Evolutionary conservation across 2,329 filamentous ascomycete species (phyloP).

Genomic region (Exutisphaerella laricina): DNA sequence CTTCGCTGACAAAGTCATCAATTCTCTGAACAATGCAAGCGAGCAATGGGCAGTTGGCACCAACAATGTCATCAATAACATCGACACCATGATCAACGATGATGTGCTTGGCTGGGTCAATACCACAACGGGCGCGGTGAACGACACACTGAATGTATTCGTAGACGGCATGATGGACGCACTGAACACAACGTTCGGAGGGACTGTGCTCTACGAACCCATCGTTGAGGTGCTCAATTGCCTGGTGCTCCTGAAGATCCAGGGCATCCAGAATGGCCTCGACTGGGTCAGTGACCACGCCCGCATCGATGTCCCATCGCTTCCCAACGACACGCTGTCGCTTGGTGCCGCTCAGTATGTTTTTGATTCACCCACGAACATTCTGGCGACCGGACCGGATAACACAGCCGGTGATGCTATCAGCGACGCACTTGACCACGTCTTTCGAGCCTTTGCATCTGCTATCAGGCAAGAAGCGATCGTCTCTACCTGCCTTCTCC

Average conservation of each 20-base stretch:
- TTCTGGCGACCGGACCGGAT: slow-evolving; percentile 67
- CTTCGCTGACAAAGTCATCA: slow-evolving; percentile 73
- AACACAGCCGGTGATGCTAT: slow-evolving; percentile 74
- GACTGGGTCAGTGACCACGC: slow-evolving; percentile 90
- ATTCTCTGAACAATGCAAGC: slow-evolving; percentile 66
- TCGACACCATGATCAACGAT: slow-evolving; percentile 69
- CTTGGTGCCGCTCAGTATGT: slow-evolving; percentile 61
- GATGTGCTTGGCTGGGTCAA: slow-evolving; percentile 84
- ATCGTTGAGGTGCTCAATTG: slow-evolving; percentile 78
- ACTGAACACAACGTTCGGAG: slow-evolving; percentile 72
- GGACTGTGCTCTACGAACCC: slow-evolving; percentile 71
- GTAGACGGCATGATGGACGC: slow-evolving; percentile 68
- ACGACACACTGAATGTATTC: slow-evolving; percentile 78
- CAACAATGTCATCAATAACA: slow-evolving; percentile 62
- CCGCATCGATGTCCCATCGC: slow-evolving; percentile 70
- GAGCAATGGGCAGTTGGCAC: slow-evolving; percentile 69
- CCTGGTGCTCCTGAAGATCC: slow-evolving; percentile 80
- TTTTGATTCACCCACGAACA: slow-evolving; percentile 54
- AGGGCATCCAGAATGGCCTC: slow-evolving; percentile 77
- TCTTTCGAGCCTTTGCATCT: slow-evolving; percentile 61
- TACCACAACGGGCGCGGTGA: slow-evolving; percentile 74
- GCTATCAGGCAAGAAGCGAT: slow-evolving; percentile 71
- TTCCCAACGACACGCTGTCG: slow-evolving; percentile 78
- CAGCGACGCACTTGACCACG: slow-evolving; percentile 64
- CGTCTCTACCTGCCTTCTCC: slow-evolving; percentile 67